These are phyloP conservation scores for Mycosphaerelloides madeirae DNA, from an alignment of 2,329 filamentous ascomycete genomes.

Conservation along the genomic window DNA sequence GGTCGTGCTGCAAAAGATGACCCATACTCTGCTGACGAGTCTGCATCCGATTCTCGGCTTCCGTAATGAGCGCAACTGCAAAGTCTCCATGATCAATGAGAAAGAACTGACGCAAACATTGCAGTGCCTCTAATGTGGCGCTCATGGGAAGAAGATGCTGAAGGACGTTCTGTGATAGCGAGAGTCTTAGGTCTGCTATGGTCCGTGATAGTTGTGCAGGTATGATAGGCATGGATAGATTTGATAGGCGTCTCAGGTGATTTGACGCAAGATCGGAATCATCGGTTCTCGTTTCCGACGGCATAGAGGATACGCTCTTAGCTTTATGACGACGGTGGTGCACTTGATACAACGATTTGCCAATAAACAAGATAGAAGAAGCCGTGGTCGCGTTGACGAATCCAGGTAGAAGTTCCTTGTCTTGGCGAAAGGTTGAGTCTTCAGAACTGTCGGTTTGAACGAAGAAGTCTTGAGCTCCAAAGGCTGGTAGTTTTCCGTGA, in stretches of 20 bases:
- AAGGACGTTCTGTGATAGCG: slow-evolving; percentile 76
- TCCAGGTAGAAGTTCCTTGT: slow-evolving; percentile 62
- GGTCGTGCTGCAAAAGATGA: slow-evolving; percentile 47
- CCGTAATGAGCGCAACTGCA: slow-evolving; percentile 75
- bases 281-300: slow-evolving; percentile 1
- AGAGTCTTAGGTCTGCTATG: slow-evolving; percentile 71
- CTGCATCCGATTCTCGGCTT: slow-evolving; percentile 76
- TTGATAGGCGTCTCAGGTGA: slow-evolving; percentile 65
- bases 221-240: slow-evolving; percentile 68
- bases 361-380: slow-evolving; percentile 82
- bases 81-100: slow-evolving; percentile 87
- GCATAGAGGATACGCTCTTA: slow-evolving; percentile 1
- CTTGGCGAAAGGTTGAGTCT: slow-evolving; percentile 51
- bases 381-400: slow-evolving; percentile 74
- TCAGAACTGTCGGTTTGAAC: slow-evolving; percentile 41
- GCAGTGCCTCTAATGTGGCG: slow-evolving; percentile 71
- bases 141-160: slow-evolving; percentile 74
- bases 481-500: slow-evolving; percentile 75
- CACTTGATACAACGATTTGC: slow-evolving; percentile 82
- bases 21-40: slow-evolving; percentile 62
- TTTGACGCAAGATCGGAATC: slow-evolving; percentile 60
- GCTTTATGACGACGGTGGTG: slow-evolving; percentile 34
- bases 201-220: slow-evolving; percentile 64
- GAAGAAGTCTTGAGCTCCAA: slow-evolving; percentile 83
- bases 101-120: slow-evolving; percentile 78